Evolutionary conservation across 2,329 filamentous ascomycete species (phyloP).

Genomic region (Cordyceps javanica): DNA sequence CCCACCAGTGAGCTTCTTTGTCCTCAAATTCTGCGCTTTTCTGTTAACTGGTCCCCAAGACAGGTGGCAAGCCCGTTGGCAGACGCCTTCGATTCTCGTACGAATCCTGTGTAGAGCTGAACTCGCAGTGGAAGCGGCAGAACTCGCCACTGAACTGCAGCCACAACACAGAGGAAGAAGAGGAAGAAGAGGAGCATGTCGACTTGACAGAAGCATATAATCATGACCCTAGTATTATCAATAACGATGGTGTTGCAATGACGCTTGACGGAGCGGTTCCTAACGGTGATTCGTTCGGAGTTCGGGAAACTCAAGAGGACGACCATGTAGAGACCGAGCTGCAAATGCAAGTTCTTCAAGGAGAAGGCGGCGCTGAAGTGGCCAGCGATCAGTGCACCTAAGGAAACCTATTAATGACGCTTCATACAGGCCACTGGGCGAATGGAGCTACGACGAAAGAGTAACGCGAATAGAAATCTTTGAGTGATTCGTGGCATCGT

Average conservation of each 20-base stretch:
- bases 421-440: background rate
- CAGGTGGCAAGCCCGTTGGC: conserved; percentile 32
- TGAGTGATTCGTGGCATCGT: conserved; percentile 7
- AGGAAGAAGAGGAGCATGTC: background rate
- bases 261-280: background rate
- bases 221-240: background rate
- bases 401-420: too few species aligned
- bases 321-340: background rate
- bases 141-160: background rate
- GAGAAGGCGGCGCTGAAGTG: background rate
- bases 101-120: conserved; percentile 29
- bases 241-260: background rate
- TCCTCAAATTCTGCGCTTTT: background rate
- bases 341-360: too few species aligned
- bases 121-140: conserved; percentile 22
- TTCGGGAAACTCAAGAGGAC: background rate
- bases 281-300: background rate
- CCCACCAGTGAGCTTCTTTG: conserved; percentile 36
- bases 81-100: conserved; percentile 26
- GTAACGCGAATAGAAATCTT: too few species aligned
- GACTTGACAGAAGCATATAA: background rate
- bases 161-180: background rate
- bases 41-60: background rate
- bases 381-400: background rate
- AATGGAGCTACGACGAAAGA: background rate